Conservation (phyloP, 2,329 filamentous ascomycete species). For the Rutstroemia sydowiana region DNA sequence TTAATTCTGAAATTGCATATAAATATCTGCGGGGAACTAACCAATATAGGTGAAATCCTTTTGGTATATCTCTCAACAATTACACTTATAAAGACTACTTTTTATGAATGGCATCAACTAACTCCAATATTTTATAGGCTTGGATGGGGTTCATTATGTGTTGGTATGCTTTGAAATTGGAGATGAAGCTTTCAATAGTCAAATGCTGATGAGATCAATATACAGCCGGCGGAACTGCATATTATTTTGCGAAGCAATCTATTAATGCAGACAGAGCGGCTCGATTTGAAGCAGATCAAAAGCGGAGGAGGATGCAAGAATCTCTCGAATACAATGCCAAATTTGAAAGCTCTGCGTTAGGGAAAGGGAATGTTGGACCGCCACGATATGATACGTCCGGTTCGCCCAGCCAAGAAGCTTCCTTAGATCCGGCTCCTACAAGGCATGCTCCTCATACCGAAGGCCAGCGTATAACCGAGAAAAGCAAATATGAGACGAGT, state of each 20-base stretch:
- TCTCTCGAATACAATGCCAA: slow-evolving; percentile 44
- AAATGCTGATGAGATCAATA: background rate
- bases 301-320: slow-evolving; percentile 48
- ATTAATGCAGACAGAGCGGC: slow-evolving; percentile 84
- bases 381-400: slow-evolving; percentile 50
- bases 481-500: slow-evolving; percentile 82
- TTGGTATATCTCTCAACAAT: slow-evolving; percentile 41
- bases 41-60: slow-evolving; percentile 53
- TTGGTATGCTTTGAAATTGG: slow-evolving; percentile 49
- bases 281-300: slow-evolving; percentile 58
- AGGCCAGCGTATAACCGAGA: slow-evolving; percentile 59
- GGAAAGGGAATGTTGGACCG: slow-evolving; percentile 40
- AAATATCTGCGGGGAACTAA: slow-evolving; percentile 12
- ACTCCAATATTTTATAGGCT: slow-evolving; percentile 50
- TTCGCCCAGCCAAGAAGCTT: slow-evolving; percentile 63
- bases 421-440: slow-evolving; percentile 75
- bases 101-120: slow-evolving; percentile 14
- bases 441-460: slow-evolving; percentile 70
- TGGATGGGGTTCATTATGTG: slow-evolving; percentile 84
- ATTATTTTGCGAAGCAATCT: slow-evolving; percentile 89
- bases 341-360: slow-evolving; percentile 26
- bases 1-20: background rate
- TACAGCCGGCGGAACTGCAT: slow-evolving; percentile 79
- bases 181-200: slow-evolving; percentile 5
- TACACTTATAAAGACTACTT: slow-evolving; percentile 3